Conservation (phyloP, 306 rosid species). For the Pachyrhizus erosus region DNA sequence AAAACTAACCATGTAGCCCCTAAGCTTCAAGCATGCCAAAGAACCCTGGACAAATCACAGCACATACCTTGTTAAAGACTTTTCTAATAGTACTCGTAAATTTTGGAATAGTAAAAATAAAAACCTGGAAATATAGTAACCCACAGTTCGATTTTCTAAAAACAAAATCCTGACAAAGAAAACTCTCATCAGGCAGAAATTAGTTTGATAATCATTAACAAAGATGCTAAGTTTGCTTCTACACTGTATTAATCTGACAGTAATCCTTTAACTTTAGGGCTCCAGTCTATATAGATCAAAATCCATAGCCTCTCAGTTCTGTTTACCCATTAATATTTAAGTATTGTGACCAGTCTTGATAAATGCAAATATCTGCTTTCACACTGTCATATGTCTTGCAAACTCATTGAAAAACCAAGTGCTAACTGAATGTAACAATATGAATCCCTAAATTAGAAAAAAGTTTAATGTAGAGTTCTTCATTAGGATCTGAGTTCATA, state of each 20-base stretch:
- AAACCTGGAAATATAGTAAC: not conserved
- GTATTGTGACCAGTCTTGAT: not conserved
- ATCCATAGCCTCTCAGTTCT: not conserved
- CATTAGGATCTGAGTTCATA: not conserved
- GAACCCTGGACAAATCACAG: slow-evolving; percentile 68
- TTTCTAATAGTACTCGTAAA: not conserved
- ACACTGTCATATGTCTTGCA: not conserved
- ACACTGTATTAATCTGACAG: not conserved
- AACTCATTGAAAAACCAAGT: not conserved
- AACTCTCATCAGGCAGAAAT: not conserved
- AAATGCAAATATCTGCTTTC: slow-evolving; percentile 5
- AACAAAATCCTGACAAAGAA: not conserved
- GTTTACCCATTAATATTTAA: not conserved
- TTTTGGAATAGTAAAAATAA: not conserved
- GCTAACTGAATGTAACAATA: not conserved
- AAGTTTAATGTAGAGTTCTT: not conserved
- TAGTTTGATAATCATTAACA: slow-evolving; percentile 2
- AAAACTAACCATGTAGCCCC: slow-evolving; percentile 84
- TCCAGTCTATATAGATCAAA: not conserved
- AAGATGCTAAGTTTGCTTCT: not conserved
- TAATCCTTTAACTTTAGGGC: not conserved
- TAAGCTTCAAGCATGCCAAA: slow-evolving; percentile 69
- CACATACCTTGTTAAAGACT: not conserved
- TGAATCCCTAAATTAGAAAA: slow-evolving; percentile 8
- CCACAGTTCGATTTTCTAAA: not conserved